Percentiles rank a stretch among this genome's conserved stretches.
phyloP scores from a whole-genome alignment of 2,329 filamentous ascomycete species.

The Fusarium nanum region DNA sequence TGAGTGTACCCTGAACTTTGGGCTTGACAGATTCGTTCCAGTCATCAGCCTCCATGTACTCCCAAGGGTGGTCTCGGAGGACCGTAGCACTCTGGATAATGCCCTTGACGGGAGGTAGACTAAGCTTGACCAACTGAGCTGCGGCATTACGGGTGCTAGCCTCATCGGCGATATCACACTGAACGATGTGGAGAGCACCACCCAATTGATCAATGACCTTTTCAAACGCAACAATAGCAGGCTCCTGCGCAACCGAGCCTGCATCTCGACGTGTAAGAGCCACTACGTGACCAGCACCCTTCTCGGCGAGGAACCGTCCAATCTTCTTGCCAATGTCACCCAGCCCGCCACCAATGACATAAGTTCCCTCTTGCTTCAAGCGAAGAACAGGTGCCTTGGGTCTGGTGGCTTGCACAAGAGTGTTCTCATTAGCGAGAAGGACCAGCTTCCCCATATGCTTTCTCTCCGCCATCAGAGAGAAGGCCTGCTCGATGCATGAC shows the following conservation, averaged over 20 bases:
- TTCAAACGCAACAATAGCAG: neutral
- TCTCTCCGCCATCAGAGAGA: neutral
- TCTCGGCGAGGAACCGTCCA: neutral
- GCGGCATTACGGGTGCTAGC: neutral
- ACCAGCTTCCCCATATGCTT: constrained; percentile 6
- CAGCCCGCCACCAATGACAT: constrained; percentile 3
- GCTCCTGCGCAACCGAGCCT: neutral
- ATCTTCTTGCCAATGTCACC: constrained; percentile 12
- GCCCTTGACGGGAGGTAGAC: neutral
- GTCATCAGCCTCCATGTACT: constrained; percentile 9
- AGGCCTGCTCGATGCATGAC: neutral
- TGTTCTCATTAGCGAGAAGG: neutral
- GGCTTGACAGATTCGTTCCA: constrained; percentile 8
- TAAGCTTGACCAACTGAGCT: neutral
- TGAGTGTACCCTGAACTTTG: constrained; percentile 8
- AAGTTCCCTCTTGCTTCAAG: neutral
- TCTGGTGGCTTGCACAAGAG: neutral
- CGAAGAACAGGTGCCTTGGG: neutral
- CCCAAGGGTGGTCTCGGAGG: constrained; percentile 1
- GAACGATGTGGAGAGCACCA: neutral
- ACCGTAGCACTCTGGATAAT: constrained; percentile 11
- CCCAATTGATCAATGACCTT: neutral
- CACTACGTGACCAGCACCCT: constrained; percentile 2
- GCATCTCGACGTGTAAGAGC: neutral
- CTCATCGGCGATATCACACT: constrained; percentile 1